These are phyloP conservation scores for Schizochytrium sp. DNA, from an alignment of 108 stramenopile species.

Conservation along the genomic window DNA sequence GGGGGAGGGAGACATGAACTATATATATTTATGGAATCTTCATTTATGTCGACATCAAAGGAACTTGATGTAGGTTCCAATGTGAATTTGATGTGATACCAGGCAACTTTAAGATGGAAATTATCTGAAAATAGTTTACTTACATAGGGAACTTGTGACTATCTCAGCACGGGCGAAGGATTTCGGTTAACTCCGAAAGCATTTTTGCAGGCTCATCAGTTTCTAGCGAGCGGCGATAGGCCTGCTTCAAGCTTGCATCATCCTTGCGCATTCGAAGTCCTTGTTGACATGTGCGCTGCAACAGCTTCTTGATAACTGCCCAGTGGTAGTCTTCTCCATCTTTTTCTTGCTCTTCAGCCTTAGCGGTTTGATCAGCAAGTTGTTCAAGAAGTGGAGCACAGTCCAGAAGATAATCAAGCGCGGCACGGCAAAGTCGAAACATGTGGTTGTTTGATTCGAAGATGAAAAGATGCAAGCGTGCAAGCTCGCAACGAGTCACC, in stretches of 20 bases:
- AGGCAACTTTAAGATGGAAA: too few species aligned
- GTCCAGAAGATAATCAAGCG: not conserved
- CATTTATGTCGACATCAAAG: too few species aligned
- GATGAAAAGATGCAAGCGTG: not conserved
- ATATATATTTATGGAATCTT: too few species aligned
- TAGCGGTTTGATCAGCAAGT: not conserved
- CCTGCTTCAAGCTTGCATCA: not conserved
- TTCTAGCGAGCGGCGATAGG: not conserved
- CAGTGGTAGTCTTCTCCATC: not conserved
- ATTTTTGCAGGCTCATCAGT: not conserved
- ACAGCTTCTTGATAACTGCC: not conserved
- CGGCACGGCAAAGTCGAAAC: not conserved
- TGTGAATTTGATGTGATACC: too few species aligned
- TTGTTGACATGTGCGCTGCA: slow-evolving; percentile 10
- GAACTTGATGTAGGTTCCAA: too few species aligned
- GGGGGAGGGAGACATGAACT: too few species aligned
- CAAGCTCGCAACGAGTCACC: not conserved
- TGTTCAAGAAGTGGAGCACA: not conserved
- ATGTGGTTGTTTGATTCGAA: not conserved
- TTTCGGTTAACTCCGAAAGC: not conserved
- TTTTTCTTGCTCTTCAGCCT: not conserved
- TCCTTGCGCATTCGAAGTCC: not conserved
- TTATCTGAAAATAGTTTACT: too few species aligned
- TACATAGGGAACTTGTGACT: too few species aligned
- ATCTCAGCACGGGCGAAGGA: too few species aligned